Evolutionary conservation across 371 early-diverging fungal species (phyloP).

Genomic region (Mortierella sp.): DNA sequence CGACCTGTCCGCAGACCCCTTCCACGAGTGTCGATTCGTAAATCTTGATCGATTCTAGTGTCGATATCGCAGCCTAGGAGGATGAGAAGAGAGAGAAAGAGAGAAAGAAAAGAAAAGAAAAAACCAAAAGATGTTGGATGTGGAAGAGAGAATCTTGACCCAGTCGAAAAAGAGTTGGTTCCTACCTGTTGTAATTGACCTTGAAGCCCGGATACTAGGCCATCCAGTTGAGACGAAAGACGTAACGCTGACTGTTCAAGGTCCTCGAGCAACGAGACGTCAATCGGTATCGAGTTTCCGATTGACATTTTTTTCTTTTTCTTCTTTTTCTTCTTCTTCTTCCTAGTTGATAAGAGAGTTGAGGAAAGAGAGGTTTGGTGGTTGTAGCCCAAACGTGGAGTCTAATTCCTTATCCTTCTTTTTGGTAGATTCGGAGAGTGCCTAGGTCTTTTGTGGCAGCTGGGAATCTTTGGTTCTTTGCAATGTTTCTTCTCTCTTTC

Average conservation of each 20-base stretch:
- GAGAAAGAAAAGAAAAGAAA: background rate
- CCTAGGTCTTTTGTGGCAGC: too few species aligned
- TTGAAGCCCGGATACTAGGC: constrained; percentile 30
- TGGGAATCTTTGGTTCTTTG: too few species aligned
- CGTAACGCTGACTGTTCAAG: constrained; percentile 41
- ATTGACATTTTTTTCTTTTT: constrained; percentile 21
- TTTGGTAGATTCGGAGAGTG: too few species aligned
- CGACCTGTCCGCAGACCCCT: constrained; percentile 43
- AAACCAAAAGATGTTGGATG: background rate
- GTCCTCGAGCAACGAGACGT: constrained; percentile 45
- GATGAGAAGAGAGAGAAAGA: background rate
- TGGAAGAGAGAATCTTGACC: background rate
- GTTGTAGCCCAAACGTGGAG: too few species aligned
- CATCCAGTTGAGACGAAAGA: constrained; percentile 46
- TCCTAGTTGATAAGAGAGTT: too few species aligned
- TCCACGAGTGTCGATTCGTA: constrained; percentile 44
- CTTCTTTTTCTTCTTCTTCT: too few species aligned
- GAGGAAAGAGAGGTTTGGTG: too few species aligned
- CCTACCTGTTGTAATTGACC: constrained; percentile 27
- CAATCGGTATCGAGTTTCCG: constrained; percentile 50
- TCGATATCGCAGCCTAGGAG: constrained; percentile 27
- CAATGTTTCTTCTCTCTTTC: too few species aligned
- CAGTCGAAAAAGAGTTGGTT: background rate
- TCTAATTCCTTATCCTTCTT: too few species aligned
- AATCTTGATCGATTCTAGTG: constrained; percentile 32